Evolutionary conservation across 2,329 filamentous ascomycete genomes (phyloP), one percentile per base, ranked within the genome.

Genomic region (Aspergillus phoenicis): DNA sequence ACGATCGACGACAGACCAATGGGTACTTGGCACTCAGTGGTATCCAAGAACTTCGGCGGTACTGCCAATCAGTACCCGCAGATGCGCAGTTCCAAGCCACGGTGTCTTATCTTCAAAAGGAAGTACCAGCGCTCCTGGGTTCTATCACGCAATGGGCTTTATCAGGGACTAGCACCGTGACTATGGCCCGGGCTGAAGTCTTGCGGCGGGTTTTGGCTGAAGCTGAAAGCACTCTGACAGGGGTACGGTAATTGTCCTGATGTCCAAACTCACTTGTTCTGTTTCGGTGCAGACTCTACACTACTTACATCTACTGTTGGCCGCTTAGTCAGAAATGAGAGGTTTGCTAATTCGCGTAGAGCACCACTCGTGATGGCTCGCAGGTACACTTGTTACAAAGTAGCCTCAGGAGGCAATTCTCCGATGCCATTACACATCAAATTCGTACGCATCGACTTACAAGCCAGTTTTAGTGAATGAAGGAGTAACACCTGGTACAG

Each of bases 21-120:
- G 58, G 51, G 2, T 71, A 67, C 24, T 45, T 67, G 5, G 26
- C 30, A 11, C 61, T 70, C 10, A 70, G 68, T 39, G 66, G 64
- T 4, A 67, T 70, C n/a, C 57, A 33, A 4, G 53, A 65, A 4
- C 56, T 70, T n/a, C 67, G 66, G 20, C 54, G 26, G 1, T 66
- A 68, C 52, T 70, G 67, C 38, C 67, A 66, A 39, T 53, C 58
- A 1, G 61, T 70, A 11, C 66, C 64, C 4, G 64, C 68, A 13
- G 63, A 66, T 1, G 58, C 63, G 13, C 68, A 68, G 28, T 52
- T 66, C 4, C 61, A 60, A 0, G 52, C 57, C 33, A 57, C 57
- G 8, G 28, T 45, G 2, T 45, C 45, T 2, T 70, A 64, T 48
- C 54, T 68, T 7, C 26, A 61, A 10, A 48, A 63, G 15, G 43